Percentiles rank a stretch among this genome's conserved stretches.
Evolutionary conservation across 495 filamentous ascomycete species (phyloP).

Genomic region (Ramalina intermedia): DNA sequence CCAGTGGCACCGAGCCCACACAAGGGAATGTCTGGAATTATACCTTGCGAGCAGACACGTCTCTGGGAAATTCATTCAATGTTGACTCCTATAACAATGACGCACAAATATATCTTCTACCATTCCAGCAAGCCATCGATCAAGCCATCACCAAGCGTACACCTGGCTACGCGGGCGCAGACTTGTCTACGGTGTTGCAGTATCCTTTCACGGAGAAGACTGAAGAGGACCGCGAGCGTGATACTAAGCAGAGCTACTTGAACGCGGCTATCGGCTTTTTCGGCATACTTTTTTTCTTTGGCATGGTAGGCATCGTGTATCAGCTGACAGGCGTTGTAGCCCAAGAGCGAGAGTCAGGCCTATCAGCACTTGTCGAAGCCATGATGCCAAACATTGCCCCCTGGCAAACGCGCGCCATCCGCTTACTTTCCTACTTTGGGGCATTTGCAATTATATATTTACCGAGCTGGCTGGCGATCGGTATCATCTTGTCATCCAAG

Average conservation of each 20-base stretch:
- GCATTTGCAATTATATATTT: constrained; percentile 32
- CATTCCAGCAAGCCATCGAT: constrained; percentile 62
- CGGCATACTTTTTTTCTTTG: constrained; percentile 4
- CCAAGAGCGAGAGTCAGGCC: constrained; percentile 24
- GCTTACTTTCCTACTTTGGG: constrained; percentile 16
- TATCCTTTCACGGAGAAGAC: constrained; percentile 59
- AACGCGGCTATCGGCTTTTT: constrained; percentile 26
- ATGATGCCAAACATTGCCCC: constrained; percentile 24
- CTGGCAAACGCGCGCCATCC: constrained; percentile 24
- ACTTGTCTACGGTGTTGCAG: constrained; percentile 37
- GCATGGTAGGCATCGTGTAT: constrained; percentile 4
- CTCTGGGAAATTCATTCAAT: constrained; percentile 41
- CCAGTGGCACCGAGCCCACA: constrained; percentile 48
- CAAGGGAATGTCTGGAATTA: constrained; percentile 57
- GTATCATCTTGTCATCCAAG: constrained; percentile 21
- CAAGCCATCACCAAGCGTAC: constrained; percentile 40
- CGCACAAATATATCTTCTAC: constrained; percentile 55
- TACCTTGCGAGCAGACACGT: constrained; percentile 53
- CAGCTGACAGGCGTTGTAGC: constrained; percentile 29
- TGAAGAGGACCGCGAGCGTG: constrained; percentile 41
- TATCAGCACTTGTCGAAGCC: constrained; percentile 26
- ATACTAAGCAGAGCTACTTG: constrained; percentile 50
- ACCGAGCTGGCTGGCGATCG: constrained; percentile 28
- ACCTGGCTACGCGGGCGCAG: constrained; percentile 27
- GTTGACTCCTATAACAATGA: constrained; percentile 44